Evolutionary conservation across 371 early-diverging fungal species (phyloP).

Genomic region (Mortierella sp.): DNA sequence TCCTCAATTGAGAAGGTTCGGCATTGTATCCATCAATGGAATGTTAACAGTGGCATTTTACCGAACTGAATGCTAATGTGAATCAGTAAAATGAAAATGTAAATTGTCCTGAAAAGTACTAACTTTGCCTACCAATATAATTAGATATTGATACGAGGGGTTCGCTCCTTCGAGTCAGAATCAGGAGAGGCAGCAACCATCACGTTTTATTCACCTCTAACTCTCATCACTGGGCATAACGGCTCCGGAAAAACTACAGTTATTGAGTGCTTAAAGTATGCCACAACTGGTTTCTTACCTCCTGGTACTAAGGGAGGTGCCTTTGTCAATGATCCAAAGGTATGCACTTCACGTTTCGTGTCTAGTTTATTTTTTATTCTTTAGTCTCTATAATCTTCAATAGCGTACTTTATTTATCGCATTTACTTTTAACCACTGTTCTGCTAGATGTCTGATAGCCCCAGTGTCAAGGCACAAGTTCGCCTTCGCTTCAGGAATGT

Average conservation of each 20-base stretch:
- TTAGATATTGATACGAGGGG: constrained; percentile 81
- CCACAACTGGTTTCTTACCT: constrained; percentile 97
- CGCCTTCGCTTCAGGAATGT: constrained; percentile 90
- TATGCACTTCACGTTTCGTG: constrained; percentile 43
- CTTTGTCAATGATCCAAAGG: constrained; percentile 98
- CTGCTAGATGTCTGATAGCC: constrained; percentile 79
- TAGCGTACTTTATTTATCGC: not conserved
- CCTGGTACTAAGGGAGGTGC: constrained; percentile 93
- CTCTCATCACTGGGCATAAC: constrained; percentile 99
- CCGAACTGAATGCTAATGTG: not conserved
- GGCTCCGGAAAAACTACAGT: constrained; percentile 99
- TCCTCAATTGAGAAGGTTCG: constrained; percentile 81
- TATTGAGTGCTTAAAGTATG: constrained; percentile 98
- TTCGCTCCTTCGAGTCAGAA: constrained; percentile 96
- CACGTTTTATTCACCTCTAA: constrained; percentile 94
- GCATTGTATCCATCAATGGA: not conserved
- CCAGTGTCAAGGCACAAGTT: constrained; percentile 96
- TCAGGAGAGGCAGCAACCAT: constrained; percentile 76
- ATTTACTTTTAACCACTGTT: not conserved
- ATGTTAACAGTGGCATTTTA: not conserved
- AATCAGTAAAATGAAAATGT: not conserved
- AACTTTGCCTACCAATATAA: not conserved
- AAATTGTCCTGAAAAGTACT: not conserved
- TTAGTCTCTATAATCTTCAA: not conserved
- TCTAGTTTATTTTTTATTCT: not conserved